Conservation (phyloP, 1,139 yeast species). For the Suhomyces wounanorum region DNA sequence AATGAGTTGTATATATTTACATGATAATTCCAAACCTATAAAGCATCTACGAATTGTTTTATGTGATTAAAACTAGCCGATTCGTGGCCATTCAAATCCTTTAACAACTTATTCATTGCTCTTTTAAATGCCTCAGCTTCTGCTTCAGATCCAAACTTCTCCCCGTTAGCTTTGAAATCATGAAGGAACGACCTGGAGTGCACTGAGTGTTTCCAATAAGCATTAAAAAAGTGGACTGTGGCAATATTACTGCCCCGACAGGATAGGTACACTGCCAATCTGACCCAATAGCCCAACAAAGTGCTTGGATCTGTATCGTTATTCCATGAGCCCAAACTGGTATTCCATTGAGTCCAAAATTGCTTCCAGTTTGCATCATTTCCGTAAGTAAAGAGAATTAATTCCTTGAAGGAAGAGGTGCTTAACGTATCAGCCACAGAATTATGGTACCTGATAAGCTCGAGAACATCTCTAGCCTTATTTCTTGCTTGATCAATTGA, state of each 20-base stretch:
- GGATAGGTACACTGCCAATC: constrained; percentile 38
- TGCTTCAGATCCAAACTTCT: constrained; percentile 21
- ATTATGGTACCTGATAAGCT: constrained; percentile 27
- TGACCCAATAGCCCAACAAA: constrained; percentile 32
- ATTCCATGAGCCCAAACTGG: constrained; percentile 19
- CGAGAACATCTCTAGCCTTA: constrained; percentile 34
- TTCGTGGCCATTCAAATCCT: constrained; percentile 17
- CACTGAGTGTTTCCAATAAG: constrained; percentile 31
- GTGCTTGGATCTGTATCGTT: constrained; percentile 11
- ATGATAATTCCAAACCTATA: background rate
- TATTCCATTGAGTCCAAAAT: constrained; percentile 48
- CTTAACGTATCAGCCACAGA: constrained; percentile 14
- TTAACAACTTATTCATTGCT: constrained; percentile 24
- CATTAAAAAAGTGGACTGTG: constrained; percentile 32
- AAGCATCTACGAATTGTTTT: constrained; percentile 4
- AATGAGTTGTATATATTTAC: background rate
- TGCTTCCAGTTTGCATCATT: constrained; percentile 40
- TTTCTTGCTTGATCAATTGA: constrained; percentile 27
- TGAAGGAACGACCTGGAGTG: constrained; percentile 29
- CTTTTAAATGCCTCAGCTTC: constrained; percentile 26
- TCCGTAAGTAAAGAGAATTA: constrained; percentile 41
- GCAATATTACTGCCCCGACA: constrained; percentile 31
- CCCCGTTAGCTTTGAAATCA: constrained; percentile 21
- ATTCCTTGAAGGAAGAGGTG: constrained; percentile 30
- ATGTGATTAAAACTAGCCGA: constrained; percentile 8